Conservation (phyloP, 2,329 filamentous ascomycete genomes). For the Tolypocladium ovalisporum region DNA sequence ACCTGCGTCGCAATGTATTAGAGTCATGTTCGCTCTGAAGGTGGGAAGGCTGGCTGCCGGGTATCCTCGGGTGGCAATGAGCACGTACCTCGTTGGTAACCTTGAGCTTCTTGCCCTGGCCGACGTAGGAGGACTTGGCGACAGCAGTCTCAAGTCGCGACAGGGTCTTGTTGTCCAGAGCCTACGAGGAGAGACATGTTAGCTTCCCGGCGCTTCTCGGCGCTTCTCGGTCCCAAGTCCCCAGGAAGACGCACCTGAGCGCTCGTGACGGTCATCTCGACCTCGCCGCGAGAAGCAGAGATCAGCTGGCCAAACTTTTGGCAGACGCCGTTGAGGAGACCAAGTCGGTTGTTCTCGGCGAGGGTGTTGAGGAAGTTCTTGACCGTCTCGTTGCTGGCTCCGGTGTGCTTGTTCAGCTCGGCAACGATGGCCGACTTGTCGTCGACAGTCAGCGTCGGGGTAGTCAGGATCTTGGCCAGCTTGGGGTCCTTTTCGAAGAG, state of each 20-base stretch:
- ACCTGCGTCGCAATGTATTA: constrained; percentile 42
- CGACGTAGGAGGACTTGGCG: constrained; percentile 78
- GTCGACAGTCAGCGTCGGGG: constrained; percentile 64
- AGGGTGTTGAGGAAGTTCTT: constrained; percentile 90
- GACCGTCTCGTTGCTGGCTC: constrained; percentile 66
- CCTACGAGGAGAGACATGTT: constrained; percentile 33
- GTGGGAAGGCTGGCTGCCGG: neutral
- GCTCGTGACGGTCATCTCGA: constrained; percentile 85
- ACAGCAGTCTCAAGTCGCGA: constrained; percentile 78
- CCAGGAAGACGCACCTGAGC: constrained; percentile 57
- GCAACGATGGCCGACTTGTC: constrained; percentile 82
- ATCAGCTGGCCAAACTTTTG: constrained; percentile 84
- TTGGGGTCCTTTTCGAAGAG: constrained; percentile 76
- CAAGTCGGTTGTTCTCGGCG: constrained; percentile 92
- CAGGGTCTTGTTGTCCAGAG: constrained; percentile 80
- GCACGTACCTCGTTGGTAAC: constrained; percentile 71
- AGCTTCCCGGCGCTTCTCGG: neutral
- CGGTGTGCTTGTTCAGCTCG: constrained; percentile 79
- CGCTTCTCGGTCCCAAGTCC: neutral
- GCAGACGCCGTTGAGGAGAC: constrained; percentile 68
- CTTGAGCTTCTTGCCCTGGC: constrained; percentile 95
- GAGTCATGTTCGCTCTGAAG: neutral
- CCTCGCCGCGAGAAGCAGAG: constrained; percentile 80
- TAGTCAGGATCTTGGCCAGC: constrained; percentile 62
- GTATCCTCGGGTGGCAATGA: neutral